These are phyloP conservation scores for Rheum nobile DNA, from an alignment of 148 eudicot species.

Conservation along the genomic window DNA sequence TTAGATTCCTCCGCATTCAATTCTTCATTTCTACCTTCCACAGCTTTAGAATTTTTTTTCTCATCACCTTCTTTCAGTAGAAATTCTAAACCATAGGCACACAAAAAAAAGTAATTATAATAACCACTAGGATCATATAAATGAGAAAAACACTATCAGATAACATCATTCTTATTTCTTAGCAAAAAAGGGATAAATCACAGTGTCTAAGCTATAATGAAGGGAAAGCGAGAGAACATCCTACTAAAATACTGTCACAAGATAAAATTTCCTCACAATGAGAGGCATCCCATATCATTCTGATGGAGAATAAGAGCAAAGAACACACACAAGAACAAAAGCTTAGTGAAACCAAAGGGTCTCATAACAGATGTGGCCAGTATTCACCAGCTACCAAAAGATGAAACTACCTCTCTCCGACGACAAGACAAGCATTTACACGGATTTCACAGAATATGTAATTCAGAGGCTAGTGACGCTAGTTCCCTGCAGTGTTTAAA, in stretches of 20 bases:
- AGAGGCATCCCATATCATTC: background rate
- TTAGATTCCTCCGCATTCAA: conserved; percentile 20
- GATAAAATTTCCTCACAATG: background rate
- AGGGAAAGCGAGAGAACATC: background rate
- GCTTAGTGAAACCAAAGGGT: background rate
- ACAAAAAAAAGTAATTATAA: background rate
- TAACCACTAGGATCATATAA: background rate
- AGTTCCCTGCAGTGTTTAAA: background rate
- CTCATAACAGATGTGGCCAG: background rate
- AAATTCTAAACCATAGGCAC: conserved; percentile 31
- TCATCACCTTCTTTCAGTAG: conserved; percentile 30
- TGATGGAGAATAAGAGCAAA: background rate
- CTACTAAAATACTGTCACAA: background rate
- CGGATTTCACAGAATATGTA: background rate
- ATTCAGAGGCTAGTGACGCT: background rate
- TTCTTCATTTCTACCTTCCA: conserved; percentile 20
- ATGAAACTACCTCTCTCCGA: background rate
- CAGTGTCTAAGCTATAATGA: background rate
- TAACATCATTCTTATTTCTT: background rate
- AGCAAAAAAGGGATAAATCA: background rate
- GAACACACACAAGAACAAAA: background rate
- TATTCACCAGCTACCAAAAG: background rate
- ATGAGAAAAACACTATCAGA: background rate
- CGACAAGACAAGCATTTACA: background rate
- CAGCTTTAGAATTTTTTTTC: conserved; percentile 18